Evolutionary conservation across 345 rosid genomes (phyloP), one percentile per base, ranked within the genome.

Genomic region (Trapa incisa): DNA sequence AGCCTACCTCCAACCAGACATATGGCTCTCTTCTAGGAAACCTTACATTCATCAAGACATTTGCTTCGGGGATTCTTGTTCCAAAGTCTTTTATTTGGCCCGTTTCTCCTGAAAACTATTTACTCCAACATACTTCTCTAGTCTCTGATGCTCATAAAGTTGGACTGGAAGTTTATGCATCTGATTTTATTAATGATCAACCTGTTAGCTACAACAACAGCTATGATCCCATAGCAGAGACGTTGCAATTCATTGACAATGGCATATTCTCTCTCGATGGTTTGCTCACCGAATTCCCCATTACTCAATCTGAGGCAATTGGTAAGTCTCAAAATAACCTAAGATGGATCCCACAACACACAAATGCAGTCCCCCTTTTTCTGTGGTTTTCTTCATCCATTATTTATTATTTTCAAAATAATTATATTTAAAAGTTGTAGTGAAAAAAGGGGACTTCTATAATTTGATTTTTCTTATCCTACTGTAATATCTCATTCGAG

Each of bases 181-280:
- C 96, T 37, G 89, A 84, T 13, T 94, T 94, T 81, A 81, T 75
- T 32, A 94, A 85, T 69, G 99, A 94, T 47, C 57, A 75, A 74
- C 83, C 81, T 60, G 37, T 89, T 35, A 85, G 92, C 79, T 94
- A 75, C 83, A 89, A 85, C 73, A 89, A 80, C 80, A 91, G 97
- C 74, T 86, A 75, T 64, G 96, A 94, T 76, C 99, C 99, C 1
- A 56, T 87, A 39, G 76, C 86, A 7, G 99, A 94, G 81, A 86
- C 74, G 76, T 75, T 91, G 61, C 50, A 61, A 12, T 91, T 84
- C 76, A 38, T 91, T 35, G 86, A 94, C 84, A 87, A 87, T 72
- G 96, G 90, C 5, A 75, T 77, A 45, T 91, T 94, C 80, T 84
- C 97, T 17, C 93, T 91, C 72, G 99, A 94, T 76, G 97, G 99